These are phyloP conservation scores for Diaporthe nobilis DNA, from an alignment of 2,329 filamentous ascomycete genomes.

Conservation along the genomic window DNA sequence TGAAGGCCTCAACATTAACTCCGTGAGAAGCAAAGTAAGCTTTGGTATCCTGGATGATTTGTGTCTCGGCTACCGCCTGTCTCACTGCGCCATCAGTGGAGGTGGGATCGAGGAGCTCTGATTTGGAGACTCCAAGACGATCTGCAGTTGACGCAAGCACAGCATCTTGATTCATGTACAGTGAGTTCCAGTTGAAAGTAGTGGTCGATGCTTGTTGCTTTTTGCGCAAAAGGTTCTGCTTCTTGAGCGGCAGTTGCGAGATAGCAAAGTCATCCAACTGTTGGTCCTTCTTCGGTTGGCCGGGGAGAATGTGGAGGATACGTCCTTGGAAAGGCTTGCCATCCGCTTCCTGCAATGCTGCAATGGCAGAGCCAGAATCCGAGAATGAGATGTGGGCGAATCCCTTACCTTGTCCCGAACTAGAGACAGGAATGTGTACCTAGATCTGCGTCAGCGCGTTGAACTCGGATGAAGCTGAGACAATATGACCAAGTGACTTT, in stretches of 20 bases:
- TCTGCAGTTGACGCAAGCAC: constrained; percentile 91
- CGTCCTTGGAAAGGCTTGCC: constrained; percentile 92
- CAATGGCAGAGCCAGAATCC: constrained; percentile 79
- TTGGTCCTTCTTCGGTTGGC: constrained; percentile 83
- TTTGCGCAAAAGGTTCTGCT: constrained; percentile 90
- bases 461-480: constrained; percentile 33
- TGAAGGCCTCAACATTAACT: constrained; percentile 93
- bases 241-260: constrained; percentile 93
- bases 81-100: constrained; percentile 95
- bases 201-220: constrained; percentile 83
- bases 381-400: constrained; percentile 89
- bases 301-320: constrained; percentile 90
- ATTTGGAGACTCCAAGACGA: constrained; percentile 90
- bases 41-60: constrained; percentile 96
- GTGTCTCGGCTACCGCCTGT: constrained; percentile 96
- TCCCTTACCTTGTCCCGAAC: constrained; percentile 83
- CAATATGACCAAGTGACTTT: constrained; percentile 46
- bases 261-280: constrained; percentile 90
- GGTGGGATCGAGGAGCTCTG: constrained; percentile 94
- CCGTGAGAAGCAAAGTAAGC: constrained; percentile 89
- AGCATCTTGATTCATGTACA: constrained; percentile 98
- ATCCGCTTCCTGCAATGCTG: constrained; percentile 85
- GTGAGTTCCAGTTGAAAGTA: constrained; percentile 97
- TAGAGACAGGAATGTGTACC: constrained; percentile 88
- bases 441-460: constrained; percentile 64